These are phyloP conservation scores for Cercospora sesami DNA, from an alignment of 2,329 filamentous ascomycete species.

Conservation along the genomic window DNA sequence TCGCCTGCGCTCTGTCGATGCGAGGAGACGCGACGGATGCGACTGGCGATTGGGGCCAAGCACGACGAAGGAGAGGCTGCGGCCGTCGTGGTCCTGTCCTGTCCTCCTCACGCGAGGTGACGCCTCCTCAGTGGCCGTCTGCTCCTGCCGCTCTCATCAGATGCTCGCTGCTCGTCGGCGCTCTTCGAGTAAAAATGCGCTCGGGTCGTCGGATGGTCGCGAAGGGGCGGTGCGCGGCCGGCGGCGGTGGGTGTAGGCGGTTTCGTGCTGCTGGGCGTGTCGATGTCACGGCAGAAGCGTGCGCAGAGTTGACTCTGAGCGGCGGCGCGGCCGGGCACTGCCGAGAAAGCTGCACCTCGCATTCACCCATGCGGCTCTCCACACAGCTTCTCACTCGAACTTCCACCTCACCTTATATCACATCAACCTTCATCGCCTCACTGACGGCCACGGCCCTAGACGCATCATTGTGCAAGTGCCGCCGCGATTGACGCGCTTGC, in stretches of 20 bases:
- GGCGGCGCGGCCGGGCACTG: background rate
- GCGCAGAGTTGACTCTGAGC: slow-evolving; percentile 9
- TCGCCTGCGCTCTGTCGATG: background rate
- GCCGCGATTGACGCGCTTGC: background rate
- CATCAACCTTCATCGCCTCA: background rate
- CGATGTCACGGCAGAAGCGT: slow-evolving; percentile 9
- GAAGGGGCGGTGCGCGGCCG: slow-evolving; percentile 2
- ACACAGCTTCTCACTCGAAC: background rate
- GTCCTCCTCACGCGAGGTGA: slow-evolving; percentile 5
- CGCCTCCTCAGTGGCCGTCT: slow-evolving; percentile 26
- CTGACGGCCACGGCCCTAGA: background rate
- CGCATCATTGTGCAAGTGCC: background rate
- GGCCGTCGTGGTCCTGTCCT: background rate
- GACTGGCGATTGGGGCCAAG: background rate
- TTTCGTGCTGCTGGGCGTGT: slow-evolving; percentile 3
- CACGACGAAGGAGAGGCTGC: background rate
- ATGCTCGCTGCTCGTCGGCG: slow-evolving; percentile 2
- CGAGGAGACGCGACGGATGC: background rate
- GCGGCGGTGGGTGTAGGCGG: background rate
- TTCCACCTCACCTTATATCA: background rate
- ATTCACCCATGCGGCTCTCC: slow-evolving; percentile 4
- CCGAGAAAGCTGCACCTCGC: slow-evolving; percentile 8
- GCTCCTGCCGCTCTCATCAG: slow-evolving; percentile 22
- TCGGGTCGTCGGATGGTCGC: slow-evolving; percentile 5
- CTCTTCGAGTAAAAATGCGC: background rate